These are phyloP conservation scores for Cladosporium austrohemisphaericum DNA, from an alignment of 2,329 filamentous ascomycete genomes.

Conservation along the genomic window DNA sequence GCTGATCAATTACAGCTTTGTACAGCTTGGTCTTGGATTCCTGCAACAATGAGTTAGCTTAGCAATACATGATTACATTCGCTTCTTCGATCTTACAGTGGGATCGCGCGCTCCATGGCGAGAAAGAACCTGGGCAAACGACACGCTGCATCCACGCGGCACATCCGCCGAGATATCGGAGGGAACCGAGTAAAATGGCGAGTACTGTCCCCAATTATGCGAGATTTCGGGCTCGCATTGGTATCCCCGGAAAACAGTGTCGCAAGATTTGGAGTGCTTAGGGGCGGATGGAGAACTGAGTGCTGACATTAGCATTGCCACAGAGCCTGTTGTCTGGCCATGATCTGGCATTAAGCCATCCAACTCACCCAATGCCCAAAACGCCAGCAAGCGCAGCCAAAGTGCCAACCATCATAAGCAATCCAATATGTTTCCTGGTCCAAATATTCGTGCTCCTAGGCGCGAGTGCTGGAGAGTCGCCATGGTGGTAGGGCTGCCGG, in stretches of 20 bases:
- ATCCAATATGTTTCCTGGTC: slow-evolving; percentile 10
- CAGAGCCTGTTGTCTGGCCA: not conserved
- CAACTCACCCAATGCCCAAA: slow-evolving; percentile 9
- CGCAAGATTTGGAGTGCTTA: slow-evolving; percentile 19
- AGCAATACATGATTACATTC: too few species aligned
- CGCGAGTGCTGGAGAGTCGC: not conserved
- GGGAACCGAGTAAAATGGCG: slow-evolving; percentile 73
- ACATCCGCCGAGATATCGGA: slow-evolving; percentile 59
- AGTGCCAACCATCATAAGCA: slow-evolving; percentile 10
- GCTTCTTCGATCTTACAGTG: slow-evolving; percentile 42
- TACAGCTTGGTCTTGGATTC: slow-evolving; percentile 62
- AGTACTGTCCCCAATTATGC: slow-evolving; percentile 81
- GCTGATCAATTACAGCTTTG: slow-evolving; percentile 58
- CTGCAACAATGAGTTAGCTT: not conserved
- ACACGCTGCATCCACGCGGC: slow-evolving; percentile 67
- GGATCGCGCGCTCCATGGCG: slow-evolving; percentile 83
- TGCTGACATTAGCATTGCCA: not conserved
- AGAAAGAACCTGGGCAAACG: slow-evolving; percentile 76
- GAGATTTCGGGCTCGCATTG: slow-evolving; percentile 60
- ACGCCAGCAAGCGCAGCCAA: not conserved
- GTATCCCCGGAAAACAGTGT: slow-evolving; percentile 49
- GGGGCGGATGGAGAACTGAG: not conserved
- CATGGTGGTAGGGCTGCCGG: not conserved
- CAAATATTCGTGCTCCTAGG: slow-evolving; percentile 14
- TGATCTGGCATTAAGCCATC: not conserved